phyloP scores from a whole-genome alignment of 1,284 basidiomycete genomes.

The Exobasidium cylindrosporum region DNA sequence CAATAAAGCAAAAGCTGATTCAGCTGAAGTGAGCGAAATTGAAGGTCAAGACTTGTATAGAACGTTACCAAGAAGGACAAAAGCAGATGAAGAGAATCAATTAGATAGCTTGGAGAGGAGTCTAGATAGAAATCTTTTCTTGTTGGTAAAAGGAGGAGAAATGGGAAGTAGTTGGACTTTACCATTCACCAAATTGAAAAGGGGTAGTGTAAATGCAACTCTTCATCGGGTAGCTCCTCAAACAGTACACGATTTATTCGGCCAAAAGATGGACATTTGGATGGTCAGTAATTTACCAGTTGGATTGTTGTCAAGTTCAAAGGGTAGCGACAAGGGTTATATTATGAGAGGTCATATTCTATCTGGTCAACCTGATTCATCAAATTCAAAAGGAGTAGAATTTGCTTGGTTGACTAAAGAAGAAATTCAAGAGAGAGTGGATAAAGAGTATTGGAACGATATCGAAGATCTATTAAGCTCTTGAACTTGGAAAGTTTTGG shows the following conservation, averaged over 20 bases:
- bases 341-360: constrained; percentile 43
- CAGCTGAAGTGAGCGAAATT: constrained; percentile 8
- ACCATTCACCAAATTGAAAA: constrained; percentile 12
- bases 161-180: constrained; percentile 53
- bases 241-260: constrained; percentile 32
- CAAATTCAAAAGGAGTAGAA: constrained; percentile 61
- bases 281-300: constrained; percentile 47
- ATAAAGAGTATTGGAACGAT: constrained; percentile 70
- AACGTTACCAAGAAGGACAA: constrained; percentile 58
- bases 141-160: constrained; percentile 64
- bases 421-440: constrained; percentile 65
- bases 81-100: constrained; percentile 66
- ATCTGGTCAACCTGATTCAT: constrained; percentile 31
- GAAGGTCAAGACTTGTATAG: constrained; percentile 63
- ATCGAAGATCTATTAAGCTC: constrained; percentile 69
- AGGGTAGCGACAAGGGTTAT: constrained; percentile 27
- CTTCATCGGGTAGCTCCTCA: constrained; percentile 25
- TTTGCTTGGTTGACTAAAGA: constrained; percentile 88
- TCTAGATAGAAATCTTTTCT: constrained; percentile 80
- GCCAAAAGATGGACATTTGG: constrained; percentile 50
- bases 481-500: too few species aligned
- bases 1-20: not conserved
- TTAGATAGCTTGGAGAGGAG: constrained; percentile 73
- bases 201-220: not conserved
- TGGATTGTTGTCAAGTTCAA: constrained; percentile 22